phyloP scores from a whole-genome alignment of 441 rosid genomes.

The Mallotus japonicus region DNA sequence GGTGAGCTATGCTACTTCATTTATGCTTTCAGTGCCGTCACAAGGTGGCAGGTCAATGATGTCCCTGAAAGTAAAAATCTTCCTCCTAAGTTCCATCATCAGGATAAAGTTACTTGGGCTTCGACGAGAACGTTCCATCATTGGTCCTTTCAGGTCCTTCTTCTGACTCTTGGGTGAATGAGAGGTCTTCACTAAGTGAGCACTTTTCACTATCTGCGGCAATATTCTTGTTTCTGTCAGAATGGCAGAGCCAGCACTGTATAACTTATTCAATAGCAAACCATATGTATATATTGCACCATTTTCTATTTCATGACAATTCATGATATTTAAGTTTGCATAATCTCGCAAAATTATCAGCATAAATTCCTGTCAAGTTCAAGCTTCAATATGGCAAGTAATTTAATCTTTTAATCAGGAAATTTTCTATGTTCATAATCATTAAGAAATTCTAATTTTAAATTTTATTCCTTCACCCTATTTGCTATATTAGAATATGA shows the following conservation, averaged over 20 bases:
- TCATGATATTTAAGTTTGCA: not conserved
- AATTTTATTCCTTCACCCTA: not conserved
- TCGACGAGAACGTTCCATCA: slow-evolving; percentile 35
- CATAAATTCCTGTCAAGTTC: not conserved
- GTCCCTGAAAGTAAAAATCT: slow-evolving; percentile 66
- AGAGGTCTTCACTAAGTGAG: not conserved
- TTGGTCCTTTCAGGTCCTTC: slow-evolving; percentile 33
- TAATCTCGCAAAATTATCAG: not conserved
- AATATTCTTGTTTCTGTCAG: slow-evolving; percentile 12
- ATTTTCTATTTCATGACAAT: not conserved
- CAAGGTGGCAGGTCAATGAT: slow-evolving; percentile 60
- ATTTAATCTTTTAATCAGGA: not conserved
- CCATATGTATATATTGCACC: not conserved
- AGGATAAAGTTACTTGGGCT: slow-evolving; percentile 43
- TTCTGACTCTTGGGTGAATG: slow-evolving; percentile 29
- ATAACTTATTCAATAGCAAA: not conserved
- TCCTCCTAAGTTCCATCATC: slow-evolving; percentile 73
- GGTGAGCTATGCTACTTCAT: slow-evolving; percentile 40
- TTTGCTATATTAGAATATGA: too few relatives aligned
- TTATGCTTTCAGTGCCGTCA: slow-evolving; percentile 46
- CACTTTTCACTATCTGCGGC: slow-evolving; percentile 34
- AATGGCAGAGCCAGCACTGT: slow-evolving; percentile 2
- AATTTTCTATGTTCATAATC: not conserved
- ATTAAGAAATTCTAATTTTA: not conserved
- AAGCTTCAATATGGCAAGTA: not conserved